phyloP scores from a whole-genome alignment of 2,329 filamentous ascomycete genomes.

The Didymella arachidicola region DNA sequence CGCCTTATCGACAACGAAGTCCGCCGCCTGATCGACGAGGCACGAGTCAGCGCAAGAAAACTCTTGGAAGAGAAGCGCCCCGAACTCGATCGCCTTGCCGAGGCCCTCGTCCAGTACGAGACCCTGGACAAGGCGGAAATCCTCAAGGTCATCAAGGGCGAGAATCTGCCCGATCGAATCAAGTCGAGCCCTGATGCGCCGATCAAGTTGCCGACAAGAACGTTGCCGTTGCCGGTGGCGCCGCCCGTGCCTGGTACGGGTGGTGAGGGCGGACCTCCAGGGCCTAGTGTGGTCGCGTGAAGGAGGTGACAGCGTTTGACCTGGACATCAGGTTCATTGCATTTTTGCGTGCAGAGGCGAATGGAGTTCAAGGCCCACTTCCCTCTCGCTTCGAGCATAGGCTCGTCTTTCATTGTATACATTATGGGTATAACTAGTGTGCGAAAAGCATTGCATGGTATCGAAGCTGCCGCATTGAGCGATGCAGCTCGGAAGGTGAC shows the following conservation, averaged over 20 bases:
- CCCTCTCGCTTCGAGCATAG: slow-evolving; percentile 19
- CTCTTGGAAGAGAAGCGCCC: slow-evolving; percentile 78
- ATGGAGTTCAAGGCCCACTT: slow-evolving; percentile 21
- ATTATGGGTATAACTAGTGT: slow-evolving; percentile 17
- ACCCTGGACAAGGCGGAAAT: slow-evolving; percentile 90
- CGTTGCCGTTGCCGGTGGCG: slow-evolving; percentile 28
- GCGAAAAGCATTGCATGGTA: slow-evolving; percentile 15
- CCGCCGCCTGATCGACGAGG: slow-evolving; percentile 81
- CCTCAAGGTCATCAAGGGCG: slow-evolving; percentile 85
- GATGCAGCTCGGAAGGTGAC: neutral
- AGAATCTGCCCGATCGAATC: slow-evolving; percentile 76
- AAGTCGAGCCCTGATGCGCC: slow-evolving; percentile 64
- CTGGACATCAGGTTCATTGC: neutral
- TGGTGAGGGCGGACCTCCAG: slow-evolving; percentile 14
- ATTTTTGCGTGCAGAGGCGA: slow-evolving; percentile 24
- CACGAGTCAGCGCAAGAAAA: slow-evolving; percentile 73
- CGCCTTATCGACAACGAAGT: slow-evolving; percentile 88
- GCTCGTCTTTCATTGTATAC: slow-evolving; percentile 19
- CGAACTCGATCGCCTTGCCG: slow-evolving; percentile 86
- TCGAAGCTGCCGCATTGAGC: neutral
- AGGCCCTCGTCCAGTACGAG: slow-evolving; percentile 93
- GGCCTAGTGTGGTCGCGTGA: slow-evolving; percentile 16
- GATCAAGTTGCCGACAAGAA: slow-evolving; percentile 71
- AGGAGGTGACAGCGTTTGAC: neutral
- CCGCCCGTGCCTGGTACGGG: slow-evolving; percentile 31